Conservation (phyloP, 2,329 filamentous ascomycete species). For the Beauveria bassiana region DNA sequence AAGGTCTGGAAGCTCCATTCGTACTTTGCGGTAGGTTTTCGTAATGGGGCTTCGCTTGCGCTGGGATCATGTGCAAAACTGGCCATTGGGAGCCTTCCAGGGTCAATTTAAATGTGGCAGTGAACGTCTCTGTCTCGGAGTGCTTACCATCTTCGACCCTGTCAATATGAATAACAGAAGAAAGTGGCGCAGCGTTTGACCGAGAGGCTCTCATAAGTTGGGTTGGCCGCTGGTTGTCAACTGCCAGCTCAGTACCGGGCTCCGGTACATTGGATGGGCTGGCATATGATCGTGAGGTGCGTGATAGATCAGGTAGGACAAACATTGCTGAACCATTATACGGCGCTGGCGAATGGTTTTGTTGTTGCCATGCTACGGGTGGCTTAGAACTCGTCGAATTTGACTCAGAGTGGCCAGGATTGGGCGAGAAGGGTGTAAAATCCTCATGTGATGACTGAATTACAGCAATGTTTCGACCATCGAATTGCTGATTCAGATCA, state of each 20-base stretch:
- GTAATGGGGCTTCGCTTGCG: background rate
- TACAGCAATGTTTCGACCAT: background rate
- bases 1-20: too few species aligned
- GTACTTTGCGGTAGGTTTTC: too few species aligned
- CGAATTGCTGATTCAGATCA: background rate
- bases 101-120: background rate
- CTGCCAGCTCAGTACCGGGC: background rate
- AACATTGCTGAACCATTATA: background rate
- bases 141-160: background rate
- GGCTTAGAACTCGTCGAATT: background rate
- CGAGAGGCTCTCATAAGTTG: background rate
- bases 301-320: background rate
- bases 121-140: background rate
- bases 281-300: background rate
- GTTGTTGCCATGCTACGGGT: background rate
- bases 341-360: background rate
- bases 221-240: background rate
- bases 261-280: background rate
- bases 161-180: background rate
- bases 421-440: background rate
- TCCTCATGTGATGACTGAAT: background rate
- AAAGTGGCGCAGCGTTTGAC: background rate
- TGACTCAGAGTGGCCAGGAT: background rate
- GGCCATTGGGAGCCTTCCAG: background rate
- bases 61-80: background rate